A percentile compares a stretch with the other conserved stretches of the same genome.
phyloP scores from a whole-genome alignment of 495 filamentous ascomycete genomes.

The Pseudomonodictys pantanalensis region DNA sequence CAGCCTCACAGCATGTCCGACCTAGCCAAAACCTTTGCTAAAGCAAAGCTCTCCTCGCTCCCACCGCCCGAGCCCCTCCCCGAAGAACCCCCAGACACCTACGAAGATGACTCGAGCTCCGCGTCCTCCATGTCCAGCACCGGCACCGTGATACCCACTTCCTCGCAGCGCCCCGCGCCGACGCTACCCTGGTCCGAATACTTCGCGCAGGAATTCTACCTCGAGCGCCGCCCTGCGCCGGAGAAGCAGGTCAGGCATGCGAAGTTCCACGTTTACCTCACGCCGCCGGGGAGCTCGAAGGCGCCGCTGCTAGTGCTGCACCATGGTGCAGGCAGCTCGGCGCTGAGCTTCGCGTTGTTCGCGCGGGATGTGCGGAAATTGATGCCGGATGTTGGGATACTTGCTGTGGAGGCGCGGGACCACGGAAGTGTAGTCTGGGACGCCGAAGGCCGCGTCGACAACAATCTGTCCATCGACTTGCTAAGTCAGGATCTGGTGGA shows the following conservation, averaged over 20 bases:
- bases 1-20: constrained; percentile 64
- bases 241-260: constrained; percentile 47
- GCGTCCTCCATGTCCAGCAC: constrained; percentile 79
- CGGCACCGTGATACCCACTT: constrained; percentile 80
- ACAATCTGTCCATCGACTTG: constrained; percentile 47
- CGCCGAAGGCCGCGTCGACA: constrained; percentile 39
- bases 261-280: constrained; percentile 86
- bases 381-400: constrained; percentile 75
- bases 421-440: constrained; percentile 68
- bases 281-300: constrained; percentile 53
- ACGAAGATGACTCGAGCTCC: constrained; percentile 69
- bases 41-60: constrained; percentile 66
- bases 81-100: constrained; percentile 11
- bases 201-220: constrained; percentile 80
- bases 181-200: constrained; percentile 80
- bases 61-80: constrained; percentile 52
- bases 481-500: constrained; percentile 70
- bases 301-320: constrained; percentile 85
- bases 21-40: constrained; percentile 79
- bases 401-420: constrained; percentile 80
- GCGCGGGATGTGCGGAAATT: constrained; percentile 71
- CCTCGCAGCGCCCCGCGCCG: constrained; percentile 53
- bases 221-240: constrained; percentile 48
- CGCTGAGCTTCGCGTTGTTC: constrained; percentile 80
- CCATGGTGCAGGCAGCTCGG: constrained; percentile 87